Evolutionary conservation across 2,329 filamentous ascomycete species (phyloP).

Genomic region (Whalleya microplaca): DNA sequence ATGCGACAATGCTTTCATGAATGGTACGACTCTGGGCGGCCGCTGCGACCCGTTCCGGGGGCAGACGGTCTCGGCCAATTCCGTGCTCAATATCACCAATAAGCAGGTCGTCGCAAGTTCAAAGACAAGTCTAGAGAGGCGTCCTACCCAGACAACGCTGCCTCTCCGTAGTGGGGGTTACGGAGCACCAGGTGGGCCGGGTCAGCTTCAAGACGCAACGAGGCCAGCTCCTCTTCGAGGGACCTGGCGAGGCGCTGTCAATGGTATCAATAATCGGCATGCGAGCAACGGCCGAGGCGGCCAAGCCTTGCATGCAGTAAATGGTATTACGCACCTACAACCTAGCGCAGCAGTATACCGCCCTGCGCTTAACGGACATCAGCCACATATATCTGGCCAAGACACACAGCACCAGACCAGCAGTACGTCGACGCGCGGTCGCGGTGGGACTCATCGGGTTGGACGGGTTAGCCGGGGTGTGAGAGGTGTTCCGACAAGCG

Average conservation of each 20-base stretch:
- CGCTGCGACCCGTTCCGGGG: slow-evolving; percentile 92
- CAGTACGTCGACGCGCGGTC: slow-evolving; percentile 35
- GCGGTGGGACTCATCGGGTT: slow-evolving; percentile 27
- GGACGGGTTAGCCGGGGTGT: slow-evolving; percentile 26
- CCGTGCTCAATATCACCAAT: slow-evolving; percentile 84
- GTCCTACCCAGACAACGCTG: slow-evolving; percentile 48
- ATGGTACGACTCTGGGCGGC: slow-evolving; percentile 87
- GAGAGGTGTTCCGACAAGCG: slow-evolving; percentile 13
- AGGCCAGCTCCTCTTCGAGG: slow-evolving; percentile 59
- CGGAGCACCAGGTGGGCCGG: slow-evolving; percentile 49
- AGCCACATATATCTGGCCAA: slow-evolving; percentile 10
- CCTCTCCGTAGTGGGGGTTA: slow-evolving; percentile 35
- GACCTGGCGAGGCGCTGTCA: slow-evolving; percentile 60
- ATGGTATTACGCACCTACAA: slow-evolving; percentile 49
- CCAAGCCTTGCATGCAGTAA: slow-evolving; percentile 31
- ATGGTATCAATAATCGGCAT: slow-evolving; percentile 46
- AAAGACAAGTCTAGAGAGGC: slow-evolving; percentile 59
- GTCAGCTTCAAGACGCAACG: slow-evolving; percentile 64
- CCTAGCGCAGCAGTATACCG: slow-evolving; percentile 60
- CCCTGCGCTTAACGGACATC: slow-evolving; percentile 34
- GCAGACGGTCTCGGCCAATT: slow-evolving; percentile 85
- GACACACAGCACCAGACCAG: slow-evolving; percentile 32
- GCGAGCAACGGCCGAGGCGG: slow-evolving; percentile 42
- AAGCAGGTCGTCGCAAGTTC: slow-evolving; percentile 78
- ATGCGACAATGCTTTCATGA: slow-evolving; percentile 96